Base-by-base conservation (phyloP, 2,329 filamentous ascomycete species). In the Venturia effusa region DNA sequence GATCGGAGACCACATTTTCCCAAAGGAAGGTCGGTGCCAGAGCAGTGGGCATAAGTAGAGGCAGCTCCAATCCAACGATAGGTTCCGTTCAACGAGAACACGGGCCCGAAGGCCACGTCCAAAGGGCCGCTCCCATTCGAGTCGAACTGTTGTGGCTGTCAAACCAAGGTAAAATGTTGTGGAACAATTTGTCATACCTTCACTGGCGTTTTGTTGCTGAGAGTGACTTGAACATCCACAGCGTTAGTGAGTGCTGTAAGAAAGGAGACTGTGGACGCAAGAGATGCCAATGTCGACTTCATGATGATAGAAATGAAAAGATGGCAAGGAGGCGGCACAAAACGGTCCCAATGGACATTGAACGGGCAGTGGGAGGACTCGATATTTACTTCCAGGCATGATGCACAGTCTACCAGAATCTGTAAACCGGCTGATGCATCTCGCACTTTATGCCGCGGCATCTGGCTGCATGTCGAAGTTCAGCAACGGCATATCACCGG, bases 31-130 rank as follows among this genome's bases (percentile, higher is more conserved):
- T 62, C 54, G 40, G 39, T 24, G 3, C 37, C 43, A 32, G 51
- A 57, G 34, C 61, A 62, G 32, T 24, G 40, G 3, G 61, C 24
- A 51, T 62, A 34, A 32, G 39, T 62, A 4, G 39, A 51, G 11
- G 61, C n/a, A 19, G 40, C 61, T 24, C 61, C 61, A 13, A 62
- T 62, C 61, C 61, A 62, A 19, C 43, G 39, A 51, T 62, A 62
- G 7, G 61, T 54, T n/a, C 43, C 43, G 32, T 62, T 62, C 32
- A 62, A 22, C 61, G 19, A 30, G 43, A 62, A 62, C 7, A 62
- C 43, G 27, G 61, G 61, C 6, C 61, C 61, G 22, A 62, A 62
- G 8, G 61, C 24, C 8, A 62, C 30, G 32, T 62, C 61, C n/a
- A 62, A 41, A 6, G 61, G 61, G 6, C 61, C 61, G 17, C 24